Evolutionary conservation across 2,329 filamentous ascomycete genomes (phyloP).

Genomic region (Aspergillus sp.): DNA sequence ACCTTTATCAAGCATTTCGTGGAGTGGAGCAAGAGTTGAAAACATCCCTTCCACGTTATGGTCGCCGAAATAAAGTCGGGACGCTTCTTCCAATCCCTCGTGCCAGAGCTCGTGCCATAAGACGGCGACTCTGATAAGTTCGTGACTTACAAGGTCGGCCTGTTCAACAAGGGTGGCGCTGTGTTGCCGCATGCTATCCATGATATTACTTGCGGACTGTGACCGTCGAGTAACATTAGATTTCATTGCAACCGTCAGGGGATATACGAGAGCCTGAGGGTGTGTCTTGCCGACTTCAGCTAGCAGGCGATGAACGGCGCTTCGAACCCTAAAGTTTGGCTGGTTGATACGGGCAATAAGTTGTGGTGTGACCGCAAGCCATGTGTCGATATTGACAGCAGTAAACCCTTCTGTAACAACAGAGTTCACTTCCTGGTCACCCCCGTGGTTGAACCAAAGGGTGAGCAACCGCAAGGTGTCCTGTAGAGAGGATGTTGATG

Average conservation of each 20-base stretch:
- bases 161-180: constrained; percentile 91
- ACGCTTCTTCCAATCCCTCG: constrained; percentile 95
- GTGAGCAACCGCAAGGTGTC: constrained; percentile 91
- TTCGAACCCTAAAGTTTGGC: constrained; percentile 82
- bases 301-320: constrained; percentile 87
- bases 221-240: constrained; percentile 83
- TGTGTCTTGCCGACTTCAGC: constrained; percentile 91
- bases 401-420: constrained; percentile 88
- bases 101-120: constrained; percentile 99
- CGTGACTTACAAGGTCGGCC: constrained; percentile 90
- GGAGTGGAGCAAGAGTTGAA: constrained; percentile 80
- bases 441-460: constrained; percentile 93
- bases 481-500: constrained; percentile 87
- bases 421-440: constrained; percentile 80
- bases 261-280: constrained; percentile 94
- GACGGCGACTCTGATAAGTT: constrained; percentile 94
- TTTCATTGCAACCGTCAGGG: constrained; percentile 96
- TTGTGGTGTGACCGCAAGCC: constrained; percentile 97
- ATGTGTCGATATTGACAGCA: constrained; percentile 93
- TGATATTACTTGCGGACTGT: constrained; percentile 85
- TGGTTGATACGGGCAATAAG: constrained; percentile 97
- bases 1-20: constrained; percentile 85
- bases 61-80: constrained; percentile 93
- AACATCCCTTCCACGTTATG: constrained; percentile 99
- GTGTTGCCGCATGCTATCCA: constrained; percentile 97